phyloP scores from a whole-genome alignment of 495 filamentous ascomycete genomes.

The Aspergillus sclerotiicarbonarius region DNA sequence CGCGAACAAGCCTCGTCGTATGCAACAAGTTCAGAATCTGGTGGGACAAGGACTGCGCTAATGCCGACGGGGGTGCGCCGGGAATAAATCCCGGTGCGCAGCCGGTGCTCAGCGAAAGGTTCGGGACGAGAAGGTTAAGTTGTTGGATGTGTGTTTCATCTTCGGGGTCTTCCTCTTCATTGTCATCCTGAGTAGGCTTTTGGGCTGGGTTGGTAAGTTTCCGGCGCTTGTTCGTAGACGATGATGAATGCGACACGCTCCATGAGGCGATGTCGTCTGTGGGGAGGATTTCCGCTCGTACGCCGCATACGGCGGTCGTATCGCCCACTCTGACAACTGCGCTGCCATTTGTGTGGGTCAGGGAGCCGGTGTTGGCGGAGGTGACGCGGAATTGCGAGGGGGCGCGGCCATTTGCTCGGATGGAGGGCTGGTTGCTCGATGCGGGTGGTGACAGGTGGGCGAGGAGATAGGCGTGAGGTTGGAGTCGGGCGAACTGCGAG shows the following conservation, averaged over 20 bases:
- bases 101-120: constrained; percentile 85
- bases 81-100: constrained; percentile 83
- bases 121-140: constrained; percentile 80
- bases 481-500: constrained; percentile 82
- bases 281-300: constrained; percentile 80
- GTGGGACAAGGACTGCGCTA: constrained; percentile 81
- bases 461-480: constrained; percentile 84
- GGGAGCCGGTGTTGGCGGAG: constrained; percentile 70
- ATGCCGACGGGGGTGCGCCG: constrained; percentile 70
- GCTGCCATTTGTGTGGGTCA: constrained; percentile 85
- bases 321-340: constrained; percentile 85
- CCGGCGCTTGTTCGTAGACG: constrained; percentile 29
- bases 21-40: constrained; percentile 74
- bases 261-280: constrained; percentile 66
- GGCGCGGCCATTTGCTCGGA: constrained; percentile 75
- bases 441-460: constrained; percentile 71
- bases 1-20: constrained; percentile 58
- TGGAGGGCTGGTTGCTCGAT: constrained; percentile 51
- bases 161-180: constrained; percentile 19
- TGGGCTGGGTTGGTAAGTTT: constrained; percentile 23
- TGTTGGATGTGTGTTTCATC: constrained; percentile 54
- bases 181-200: constrained; percentile 13
- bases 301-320: constrained; percentile 87
- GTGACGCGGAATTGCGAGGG: constrained; percentile 66
- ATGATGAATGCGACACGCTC: constrained; percentile 40